Conservation (phyloP, 1,284 basidiomycete genomes). For the Cronartium ribicola region DNA sequence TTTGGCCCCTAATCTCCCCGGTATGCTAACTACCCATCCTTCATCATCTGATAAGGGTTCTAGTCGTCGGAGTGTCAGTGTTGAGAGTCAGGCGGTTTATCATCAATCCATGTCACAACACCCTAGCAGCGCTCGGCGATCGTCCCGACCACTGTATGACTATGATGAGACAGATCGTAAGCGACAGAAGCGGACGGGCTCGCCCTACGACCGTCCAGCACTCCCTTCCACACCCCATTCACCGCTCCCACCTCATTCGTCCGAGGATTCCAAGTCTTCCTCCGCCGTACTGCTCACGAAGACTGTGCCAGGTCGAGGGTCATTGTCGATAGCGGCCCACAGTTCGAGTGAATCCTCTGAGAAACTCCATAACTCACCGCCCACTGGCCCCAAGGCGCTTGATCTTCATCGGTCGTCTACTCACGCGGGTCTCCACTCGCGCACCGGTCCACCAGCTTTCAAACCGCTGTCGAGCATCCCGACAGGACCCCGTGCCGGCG, state of each 20-base stretch:
- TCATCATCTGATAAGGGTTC: background rate
- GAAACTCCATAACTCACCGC: constrained; percentile 1
- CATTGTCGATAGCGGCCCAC: background rate
- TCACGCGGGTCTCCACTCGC: background rate
- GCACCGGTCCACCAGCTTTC: background rate
- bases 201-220: background rate
- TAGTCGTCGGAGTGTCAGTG: background rate
- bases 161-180: constrained; percentile 2
- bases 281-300: background rate
- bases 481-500: constrained; percentile 2
- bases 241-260: background rate
- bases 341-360: constrained; percentile 12
- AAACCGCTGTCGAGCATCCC: background rate
- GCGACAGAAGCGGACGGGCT: background rate
- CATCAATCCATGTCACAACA: background rate
- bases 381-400: constrained; percentile 1
- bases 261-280: background rate
- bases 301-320: background rate
- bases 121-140: background rate
- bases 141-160: background rate
- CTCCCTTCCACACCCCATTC: background rate
- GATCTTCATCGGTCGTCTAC: constrained; percentile 13
- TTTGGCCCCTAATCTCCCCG: too few relatives aligned
- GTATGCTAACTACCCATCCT: background rate
- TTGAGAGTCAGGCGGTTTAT: background rate